A percentile compares a stretch with the other conserved stretches of the same genome.
Evolutionary conservation across 306 rosid species (phyloP).

Genomic region (Inga oerstediana): DNA sequence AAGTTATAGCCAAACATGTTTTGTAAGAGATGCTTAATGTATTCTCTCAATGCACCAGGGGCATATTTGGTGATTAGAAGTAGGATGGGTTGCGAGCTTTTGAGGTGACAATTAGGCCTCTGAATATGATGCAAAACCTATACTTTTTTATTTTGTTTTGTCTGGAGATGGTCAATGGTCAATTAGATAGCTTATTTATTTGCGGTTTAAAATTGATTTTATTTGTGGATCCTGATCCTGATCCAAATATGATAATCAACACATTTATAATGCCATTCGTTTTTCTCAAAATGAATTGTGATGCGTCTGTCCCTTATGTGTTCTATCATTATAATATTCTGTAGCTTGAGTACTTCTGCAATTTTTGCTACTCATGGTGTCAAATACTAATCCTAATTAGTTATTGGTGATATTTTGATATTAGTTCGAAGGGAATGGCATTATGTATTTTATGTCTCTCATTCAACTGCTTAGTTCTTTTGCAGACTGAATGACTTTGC

Average conservation of each 20-base stretch:
- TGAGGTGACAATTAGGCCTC: no score
- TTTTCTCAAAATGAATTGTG: background rate
- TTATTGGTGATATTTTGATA: background rate
- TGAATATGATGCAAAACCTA: no score
- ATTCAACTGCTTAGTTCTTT: background rate
- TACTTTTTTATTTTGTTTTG: no score
- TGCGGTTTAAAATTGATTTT: background rate
- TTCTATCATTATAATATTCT: background rate
- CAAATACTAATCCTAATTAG: background rate
- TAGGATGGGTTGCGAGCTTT: no score
- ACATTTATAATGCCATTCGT: background rate
- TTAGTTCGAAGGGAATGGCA: background rate
- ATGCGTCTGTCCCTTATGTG: background rate
- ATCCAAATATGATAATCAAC: background rate
- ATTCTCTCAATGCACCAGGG: no score
- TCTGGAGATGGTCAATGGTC: no score
- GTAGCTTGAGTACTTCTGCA: background rate
- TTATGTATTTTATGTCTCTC: background rate
- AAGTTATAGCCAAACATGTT: no score
- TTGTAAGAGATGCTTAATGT: no score
- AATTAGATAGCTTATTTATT: no score
- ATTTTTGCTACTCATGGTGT: background rate
- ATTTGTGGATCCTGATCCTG: background rate
- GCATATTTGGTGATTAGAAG: no score
- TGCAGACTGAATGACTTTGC: conserved; percentile 7